These are phyloP conservation scores for Pseudomassariella vexata DNA, from an alignment of 2,329 filamentous ascomycete species.

Conservation along the genomic window DNA sequence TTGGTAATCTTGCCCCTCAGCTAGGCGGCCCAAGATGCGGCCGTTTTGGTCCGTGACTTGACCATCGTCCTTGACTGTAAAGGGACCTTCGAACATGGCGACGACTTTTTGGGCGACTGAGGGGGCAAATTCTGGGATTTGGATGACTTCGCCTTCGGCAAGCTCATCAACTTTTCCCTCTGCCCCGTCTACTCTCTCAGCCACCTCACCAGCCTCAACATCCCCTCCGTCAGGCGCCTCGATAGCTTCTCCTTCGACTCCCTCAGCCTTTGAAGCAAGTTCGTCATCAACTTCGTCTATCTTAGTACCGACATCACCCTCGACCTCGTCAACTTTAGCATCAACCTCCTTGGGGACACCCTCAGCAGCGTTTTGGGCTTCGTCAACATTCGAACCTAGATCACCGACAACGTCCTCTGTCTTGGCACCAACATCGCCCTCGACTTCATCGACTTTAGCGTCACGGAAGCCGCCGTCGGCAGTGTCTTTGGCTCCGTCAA, in stretches of 20 bases:
- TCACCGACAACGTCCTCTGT: slow-evolving; percentile 28
- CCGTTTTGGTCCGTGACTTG: slow-evolving; percentile 42
- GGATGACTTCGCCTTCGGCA: slow-evolving; percentile 24
- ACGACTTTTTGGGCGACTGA: slow-evolving; percentile 25
- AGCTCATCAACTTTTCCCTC: slow-evolving; percentile 34
- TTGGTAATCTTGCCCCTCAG: slow-evolving; percentile 22
- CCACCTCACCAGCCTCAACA: too few species aligned
- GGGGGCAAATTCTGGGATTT: slow-evolving; percentile 25
- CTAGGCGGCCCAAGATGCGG: slow-evolving; percentile 26
- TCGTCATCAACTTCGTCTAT: not conserved
- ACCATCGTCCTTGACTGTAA: slow-evolving; percentile 39
- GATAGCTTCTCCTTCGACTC: not conserved
- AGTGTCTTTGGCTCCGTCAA: slow-evolving; percentile 10
- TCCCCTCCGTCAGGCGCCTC: not conserved
- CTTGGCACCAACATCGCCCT: slow-evolving; percentile 15
- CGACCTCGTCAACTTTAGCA: not conserved
- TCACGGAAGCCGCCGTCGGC: slow-evolving; percentile 2
- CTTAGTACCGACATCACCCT: too few species aligned
- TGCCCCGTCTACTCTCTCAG: not conserved
- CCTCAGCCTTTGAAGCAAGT: not conserved
- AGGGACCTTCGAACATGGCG: slow-evolving; percentile 25
- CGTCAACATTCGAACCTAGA: too few species aligned
- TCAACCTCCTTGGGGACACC: too few species aligned
- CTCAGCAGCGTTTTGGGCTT: too few species aligned
- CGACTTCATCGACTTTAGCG: not conserved